Base-by-base conservation (phyloP, 179 eudicot genomes). In the Camellia oleifera region DNA sequence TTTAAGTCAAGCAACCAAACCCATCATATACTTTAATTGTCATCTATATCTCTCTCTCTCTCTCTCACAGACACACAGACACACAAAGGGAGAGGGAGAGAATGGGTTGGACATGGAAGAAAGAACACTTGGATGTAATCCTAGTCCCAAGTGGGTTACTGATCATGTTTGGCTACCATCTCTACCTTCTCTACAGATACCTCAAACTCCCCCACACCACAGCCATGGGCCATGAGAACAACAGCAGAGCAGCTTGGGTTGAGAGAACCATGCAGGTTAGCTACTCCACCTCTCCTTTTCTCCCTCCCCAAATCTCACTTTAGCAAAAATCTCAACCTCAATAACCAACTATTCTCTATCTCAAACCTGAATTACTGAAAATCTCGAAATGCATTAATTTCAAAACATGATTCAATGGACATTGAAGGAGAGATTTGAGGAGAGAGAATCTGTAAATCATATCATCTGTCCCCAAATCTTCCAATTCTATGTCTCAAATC, bases 121-220 rank as follows among this genome's bases (percentile, higher is more conserved):
- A 44, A 54, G 78, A 93, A 58, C 48, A 89, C 85, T 78, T 92
- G 79, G 94, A 93, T 90, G 52, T 85, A 65, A 72, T 87, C 63
- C 76, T 93, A 56, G 93, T 92, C 72, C 97, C 93, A 8, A 13
- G 72, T 50, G 90, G 92, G 69, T 57, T 91, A 2, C 32, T 91
- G 7, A 52, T 89, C 74, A 82, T 92, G 93, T 81, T 86, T 74
- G 84, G 79, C 46, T 87, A 88, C 53, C 91, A 90, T 79, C 70
- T 87, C 46, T 81, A 81, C 40, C 88, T 92, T 56, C 81, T 90
- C 7, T 82, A 87, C 82, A 82, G 85, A 77, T 88, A 82, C 83
- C 77, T 82, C 6, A 80, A 23, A 63, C 10, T 18, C 32, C 87
- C 92, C 26, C 40, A 87, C 7, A 32, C 71, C 13, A 75, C 78